phyloP scores from a whole-genome alignment of 2,329 filamentous ascomycete species.

The Dryadomyces quercus-mongolicae region DNA sequence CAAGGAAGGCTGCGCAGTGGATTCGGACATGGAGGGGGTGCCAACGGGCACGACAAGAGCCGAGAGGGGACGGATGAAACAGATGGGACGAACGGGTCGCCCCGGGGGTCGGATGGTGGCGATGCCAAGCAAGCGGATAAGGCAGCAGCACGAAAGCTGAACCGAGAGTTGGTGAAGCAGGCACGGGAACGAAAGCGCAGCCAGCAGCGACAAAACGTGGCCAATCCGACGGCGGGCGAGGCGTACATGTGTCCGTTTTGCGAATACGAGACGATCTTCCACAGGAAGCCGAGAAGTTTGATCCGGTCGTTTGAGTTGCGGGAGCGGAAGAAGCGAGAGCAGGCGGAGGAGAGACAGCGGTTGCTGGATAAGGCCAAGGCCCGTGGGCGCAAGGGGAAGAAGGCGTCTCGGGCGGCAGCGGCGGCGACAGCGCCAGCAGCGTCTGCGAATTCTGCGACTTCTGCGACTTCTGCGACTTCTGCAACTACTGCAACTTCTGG shows the following conservation, averaged over 20 bases:
- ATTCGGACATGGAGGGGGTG: background rate
- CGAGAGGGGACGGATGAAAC: background rate
- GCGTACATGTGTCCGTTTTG: conserved; percentile 97
- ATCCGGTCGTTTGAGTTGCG: conserved; percentile 92
- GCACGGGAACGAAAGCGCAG: conserved; percentile 67
- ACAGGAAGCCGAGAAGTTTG: conserved; percentile 69
- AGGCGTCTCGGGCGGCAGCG: conserved; percentile 48
- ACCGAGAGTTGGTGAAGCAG: conserved; percentile 61
- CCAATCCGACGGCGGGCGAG: conserved; percentile 62
- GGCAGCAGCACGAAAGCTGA: conserved; percentile 53
- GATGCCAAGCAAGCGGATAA: conserved; percentile 18
- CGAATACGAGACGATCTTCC: conserved; percentile 94
- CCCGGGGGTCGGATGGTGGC: background rate
- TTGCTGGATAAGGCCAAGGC: conserved; percentile 88
- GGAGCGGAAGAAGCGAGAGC: conserved; percentile 71
- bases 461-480: no score
- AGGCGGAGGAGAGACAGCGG: conserved; percentile 74
- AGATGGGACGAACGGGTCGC: background rate
- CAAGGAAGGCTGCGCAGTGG: conserved; percentile 2
- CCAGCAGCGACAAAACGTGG: conserved; percentile 64
- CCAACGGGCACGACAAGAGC: background rate
- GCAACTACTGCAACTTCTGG: no score
- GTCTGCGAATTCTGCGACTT: no score
- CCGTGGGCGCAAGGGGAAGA: conserved; percentile 83
- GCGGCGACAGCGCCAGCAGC: background rate